Conservation (phyloP, 257 asterid species). For the Solanum tarijense region DNA sequence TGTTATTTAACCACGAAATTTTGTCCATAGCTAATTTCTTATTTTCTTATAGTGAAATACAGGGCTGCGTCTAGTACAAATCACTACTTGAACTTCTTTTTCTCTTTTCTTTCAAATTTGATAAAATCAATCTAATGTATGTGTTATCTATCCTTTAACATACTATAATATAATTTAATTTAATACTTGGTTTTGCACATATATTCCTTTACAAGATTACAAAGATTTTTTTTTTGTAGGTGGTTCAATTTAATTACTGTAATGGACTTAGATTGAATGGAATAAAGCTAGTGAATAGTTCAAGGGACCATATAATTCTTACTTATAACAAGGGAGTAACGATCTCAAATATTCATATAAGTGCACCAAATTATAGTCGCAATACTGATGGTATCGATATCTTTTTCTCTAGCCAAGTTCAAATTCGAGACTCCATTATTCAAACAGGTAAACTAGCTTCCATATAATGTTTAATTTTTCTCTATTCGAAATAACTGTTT, state of each 20-base stretch:
- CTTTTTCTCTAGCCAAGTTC: background rate
- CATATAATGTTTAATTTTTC: background rate
- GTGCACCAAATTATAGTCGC: conserved; percentile 11
- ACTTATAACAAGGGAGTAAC: background rate
- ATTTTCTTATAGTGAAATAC: background rate
- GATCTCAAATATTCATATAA: background rate
- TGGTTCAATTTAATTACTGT: background rate
- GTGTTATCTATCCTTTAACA: background rate
- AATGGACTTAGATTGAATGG: conserved; percentile 3
- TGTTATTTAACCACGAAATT: background rate
- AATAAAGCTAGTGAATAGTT: conserved; percentile 1
- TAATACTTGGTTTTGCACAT: background rate
- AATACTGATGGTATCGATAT: conserved; percentile 15
- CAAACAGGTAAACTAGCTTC: background rate
- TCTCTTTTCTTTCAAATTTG: background rate
- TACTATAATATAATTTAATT: background rate
- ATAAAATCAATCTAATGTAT: background rate
- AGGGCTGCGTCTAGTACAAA: too few relatives aligned
- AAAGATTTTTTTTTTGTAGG: background rate
- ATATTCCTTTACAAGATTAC: background rate
- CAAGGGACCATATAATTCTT: conserved; percentile 6
- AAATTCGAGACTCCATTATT: background rate
- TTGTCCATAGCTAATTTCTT: background rate
- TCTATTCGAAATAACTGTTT: background rate
- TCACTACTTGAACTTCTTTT: too few relatives aligned